Evolutionary conservation across 805 yeast genomes (phyloP).

Genomic region (Lipomyces orientalis): DNA sequence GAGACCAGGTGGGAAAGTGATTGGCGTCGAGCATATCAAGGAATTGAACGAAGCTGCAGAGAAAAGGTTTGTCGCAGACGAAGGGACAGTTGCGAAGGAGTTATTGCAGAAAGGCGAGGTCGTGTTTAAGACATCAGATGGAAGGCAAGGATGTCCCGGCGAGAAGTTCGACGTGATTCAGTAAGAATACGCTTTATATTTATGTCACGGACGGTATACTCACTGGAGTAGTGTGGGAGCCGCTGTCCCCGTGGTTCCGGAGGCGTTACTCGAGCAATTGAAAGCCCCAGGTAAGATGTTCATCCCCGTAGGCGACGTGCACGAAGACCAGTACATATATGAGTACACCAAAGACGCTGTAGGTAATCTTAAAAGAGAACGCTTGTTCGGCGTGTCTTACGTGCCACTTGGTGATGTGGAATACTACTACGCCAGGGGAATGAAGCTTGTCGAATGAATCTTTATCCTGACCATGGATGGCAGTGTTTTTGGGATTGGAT

Average conservation of each 20-base stretch:
- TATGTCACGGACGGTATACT: background rate
- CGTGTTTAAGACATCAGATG: slow-evolving; percentile 29
- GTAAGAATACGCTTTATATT: slow-evolving; percentile 14
- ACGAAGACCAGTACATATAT: slow-evolving; percentile 28
- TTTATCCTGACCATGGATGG: background rate
- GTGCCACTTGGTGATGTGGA: slow-evolving; percentile 29
- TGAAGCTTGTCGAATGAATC: slow-evolving; percentile 9
- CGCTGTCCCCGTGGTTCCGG: slow-evolving; percentile 29
- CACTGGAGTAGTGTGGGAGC: slow-evolving; percentile 27
- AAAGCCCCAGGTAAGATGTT: slow-evolving; percentile 36
- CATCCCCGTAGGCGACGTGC: slow-evolving; percentile 30
- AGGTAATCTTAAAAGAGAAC: slow-evolving; percentile 21
- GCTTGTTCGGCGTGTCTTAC: slow-evolving; percentile 31
- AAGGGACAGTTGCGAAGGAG: slow-evolving; percentile 16
- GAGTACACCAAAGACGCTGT: slow-evolving; percentile 20
- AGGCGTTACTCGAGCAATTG: slow-evolving; percentile 23
- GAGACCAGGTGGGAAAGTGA: slow-evolving; percentile 30
- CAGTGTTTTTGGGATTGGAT: background rate
- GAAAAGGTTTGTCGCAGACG: slow-evolving; percentile 16
- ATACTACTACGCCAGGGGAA: slow-evolving; percentile 22
- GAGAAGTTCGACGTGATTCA: slow-evolving; percentile 37
- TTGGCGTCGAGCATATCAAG: slow-evolving; percentile 35
- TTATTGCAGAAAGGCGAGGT: slow-evolving; percentile 21
- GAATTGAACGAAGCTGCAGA: slow-evolving; percentile 22
- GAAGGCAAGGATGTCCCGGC: slow-evolving; percentile 32